Conservation (phyloP, 768 basidiomycete genomes). For the Amanita thiersii region DNA sequence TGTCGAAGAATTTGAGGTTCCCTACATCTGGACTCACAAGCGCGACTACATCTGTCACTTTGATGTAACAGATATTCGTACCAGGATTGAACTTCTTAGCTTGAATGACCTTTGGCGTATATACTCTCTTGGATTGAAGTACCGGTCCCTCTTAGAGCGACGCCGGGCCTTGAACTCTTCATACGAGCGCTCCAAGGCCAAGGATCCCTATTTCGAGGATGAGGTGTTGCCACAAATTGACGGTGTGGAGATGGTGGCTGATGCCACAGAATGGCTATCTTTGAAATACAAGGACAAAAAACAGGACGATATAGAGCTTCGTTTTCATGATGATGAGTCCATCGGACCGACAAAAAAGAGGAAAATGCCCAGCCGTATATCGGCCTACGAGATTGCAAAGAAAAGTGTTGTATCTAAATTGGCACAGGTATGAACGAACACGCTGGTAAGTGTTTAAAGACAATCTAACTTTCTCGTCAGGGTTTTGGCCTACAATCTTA, state of each 20-base stretch:
- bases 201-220: conserved; percentile 71
- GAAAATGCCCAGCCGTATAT: conserved; percentile 79
- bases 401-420: conserved; percentile 70
- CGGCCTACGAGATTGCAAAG: conserved; percentile 78
- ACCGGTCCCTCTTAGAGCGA: conserved; percentile 77
- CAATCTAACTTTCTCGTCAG: conserved; percentile 28
- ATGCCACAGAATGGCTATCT: conserved; percentile 84
- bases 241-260: conserved; percentile 83
- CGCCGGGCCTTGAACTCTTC: conserved; percentile 51
- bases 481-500: conserved; percentile 79
- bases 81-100: conserved; percentile 64
- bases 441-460: background rate
- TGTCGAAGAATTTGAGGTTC: conserved; percentile 85
- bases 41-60: conserved; percentile 85
- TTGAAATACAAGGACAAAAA: conserved; percentile 79
- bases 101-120: conserved; percentile 89
- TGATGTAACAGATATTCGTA: conserved; percentile 54
- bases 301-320: conserved; percentile 51
- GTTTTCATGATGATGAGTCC: conserved; percentile 68
- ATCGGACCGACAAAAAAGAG: conserved; percentile 45
- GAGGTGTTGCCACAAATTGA: conserved; percentile 62
- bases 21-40: conserved; percentile 91
- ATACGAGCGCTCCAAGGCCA: conserved; percentile 59
- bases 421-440: conserved; percentile 54
- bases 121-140: conserved; percentile 82